Evolutionary conservation across 768 basidiomycete genomes (phyloP).

Genomic region (Tulasnella sp.): DNA sequence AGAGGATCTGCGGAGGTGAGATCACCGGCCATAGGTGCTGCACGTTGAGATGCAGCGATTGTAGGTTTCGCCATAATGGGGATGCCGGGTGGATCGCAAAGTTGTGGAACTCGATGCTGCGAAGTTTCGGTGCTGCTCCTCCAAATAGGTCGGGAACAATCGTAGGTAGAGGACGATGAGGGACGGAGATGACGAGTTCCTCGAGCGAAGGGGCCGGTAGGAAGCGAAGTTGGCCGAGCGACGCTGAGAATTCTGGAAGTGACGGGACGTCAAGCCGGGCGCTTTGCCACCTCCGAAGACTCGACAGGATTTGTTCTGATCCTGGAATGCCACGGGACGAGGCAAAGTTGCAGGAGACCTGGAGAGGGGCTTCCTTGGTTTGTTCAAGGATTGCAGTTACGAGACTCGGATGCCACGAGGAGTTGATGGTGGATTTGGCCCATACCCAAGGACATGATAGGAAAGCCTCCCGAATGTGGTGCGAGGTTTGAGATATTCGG

Average conservation of each 20-base stretch:
- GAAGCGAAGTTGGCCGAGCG: not conserved
- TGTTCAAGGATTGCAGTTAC: not conserved
- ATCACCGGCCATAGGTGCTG: not conserved
- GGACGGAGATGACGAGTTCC: not conserved
- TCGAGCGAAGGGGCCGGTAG: not conserved
- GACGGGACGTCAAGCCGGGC: not conserved
- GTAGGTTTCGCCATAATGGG: not conserved
- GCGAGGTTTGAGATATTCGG: not conserved
- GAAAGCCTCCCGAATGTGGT: not conserved
- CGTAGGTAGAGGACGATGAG: not conserved
- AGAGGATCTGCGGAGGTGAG: not conserved
- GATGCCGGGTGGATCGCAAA: not conserved
- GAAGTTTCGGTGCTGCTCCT: not conserved
- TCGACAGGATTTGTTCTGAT: not conserved
- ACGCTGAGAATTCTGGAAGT: not conserved
- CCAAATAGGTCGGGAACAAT: not conserved
- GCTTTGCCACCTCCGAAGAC: not conserved
- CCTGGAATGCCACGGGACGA: not conserved
- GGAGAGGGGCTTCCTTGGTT: not conserved
- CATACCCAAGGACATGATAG: not conserved
- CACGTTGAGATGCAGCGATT: not conserved
- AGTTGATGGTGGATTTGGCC: not conserved
- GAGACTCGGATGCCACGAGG: not conserved
- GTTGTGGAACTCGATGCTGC: not conserved
- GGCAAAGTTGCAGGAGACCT: not conserved